These are phyloP conservation scores for Kluyveromyces lactis DNA, from an alignment of 805 yeast genomes.

Conservation along the genomic window DNA sequence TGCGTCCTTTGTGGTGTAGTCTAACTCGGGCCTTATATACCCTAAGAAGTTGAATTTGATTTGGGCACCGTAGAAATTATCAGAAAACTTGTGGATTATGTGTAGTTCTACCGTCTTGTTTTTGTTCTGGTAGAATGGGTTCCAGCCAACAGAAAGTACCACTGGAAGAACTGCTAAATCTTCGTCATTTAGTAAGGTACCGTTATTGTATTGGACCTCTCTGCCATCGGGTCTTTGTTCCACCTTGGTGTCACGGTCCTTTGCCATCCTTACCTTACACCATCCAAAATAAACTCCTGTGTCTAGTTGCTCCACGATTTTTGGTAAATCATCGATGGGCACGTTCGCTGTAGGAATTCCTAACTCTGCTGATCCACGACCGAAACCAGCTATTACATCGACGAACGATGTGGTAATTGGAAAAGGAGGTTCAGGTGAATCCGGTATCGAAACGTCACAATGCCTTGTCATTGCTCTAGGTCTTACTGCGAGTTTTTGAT, in stretches of 20 bases:
- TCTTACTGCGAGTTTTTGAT: no score
- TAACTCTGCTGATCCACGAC: conserved; percentile 87
- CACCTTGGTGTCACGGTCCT: conserved; percentile 10
- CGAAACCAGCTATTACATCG: conserved; percentile 72
- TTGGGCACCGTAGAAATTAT: conserved; percentile 74
- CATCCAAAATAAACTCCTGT: conserved; percentile 93
- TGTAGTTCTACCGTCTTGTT: conserved; percentile 84
- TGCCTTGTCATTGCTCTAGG: conserved; percentile 13
- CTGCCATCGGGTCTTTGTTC: conserved; percentile 31
- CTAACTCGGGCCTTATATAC: conserved; percentile 81
- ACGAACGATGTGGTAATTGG: conserved; percentile 43
- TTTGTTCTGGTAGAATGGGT: conserved; percentile 79
- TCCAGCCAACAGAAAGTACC: conserved; percentile 95
- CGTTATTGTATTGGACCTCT: conserved; percentile 53
- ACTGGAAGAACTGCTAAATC: conserved; percentile 57
- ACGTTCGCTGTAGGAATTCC: conserved; percentile 96
- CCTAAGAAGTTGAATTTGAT: conserved; percentile 71
- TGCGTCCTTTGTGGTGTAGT: conserved; percentile 79
- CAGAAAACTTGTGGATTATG: conserved; percentile 61
- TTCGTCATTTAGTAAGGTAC: conserved; percentile 34
- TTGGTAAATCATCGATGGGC: conserved; percentile 44
- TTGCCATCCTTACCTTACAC: conserved; percentile 31
- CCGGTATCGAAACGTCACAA: conserved; percentile 30
- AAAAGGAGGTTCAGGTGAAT: conserved; percentile 34
- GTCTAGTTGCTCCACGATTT: conserved; percentile 34